These are phyloP conservation scores for Porogramme epimiltina DNA, from an alignment of 1,284 basidiomycete species.

Conservation along the genomic window DNA sequence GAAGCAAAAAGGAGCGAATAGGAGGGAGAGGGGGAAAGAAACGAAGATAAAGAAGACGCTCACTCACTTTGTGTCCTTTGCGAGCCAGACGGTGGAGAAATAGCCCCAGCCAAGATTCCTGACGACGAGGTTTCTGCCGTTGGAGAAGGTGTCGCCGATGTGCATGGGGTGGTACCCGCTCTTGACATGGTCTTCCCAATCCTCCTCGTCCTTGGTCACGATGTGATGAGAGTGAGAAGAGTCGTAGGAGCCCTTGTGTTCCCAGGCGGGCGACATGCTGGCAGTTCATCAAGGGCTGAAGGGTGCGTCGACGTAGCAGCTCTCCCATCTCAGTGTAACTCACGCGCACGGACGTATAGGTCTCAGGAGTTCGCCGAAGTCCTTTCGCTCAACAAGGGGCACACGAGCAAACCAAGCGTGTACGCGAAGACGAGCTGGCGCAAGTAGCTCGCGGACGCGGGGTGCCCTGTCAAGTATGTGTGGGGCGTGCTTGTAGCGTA, in stretches of 20 bases:
- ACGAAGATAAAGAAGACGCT: constrained; percentile 11
- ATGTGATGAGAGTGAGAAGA: constrained; percentile 58
- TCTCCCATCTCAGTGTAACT: too few species aligned
- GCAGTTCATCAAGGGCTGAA: too few species aligned
- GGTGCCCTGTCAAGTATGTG: too few species aligned
- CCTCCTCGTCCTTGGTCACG: constrained; percentile 81
- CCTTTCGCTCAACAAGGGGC: too few species aligned
- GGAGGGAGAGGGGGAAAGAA: background rate
- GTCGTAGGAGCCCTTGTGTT: constrained; percentile 48
- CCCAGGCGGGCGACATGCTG: constrained; percentile 44
- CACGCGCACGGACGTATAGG: too few species aligned
- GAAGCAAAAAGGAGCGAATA: constrained; percentile 2
- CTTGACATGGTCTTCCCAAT: constrained; percentile 86
- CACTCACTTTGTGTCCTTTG: constrained; percentile 80
- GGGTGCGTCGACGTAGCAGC: too few species aligned
- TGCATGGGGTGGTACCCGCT: constrained; percentile 96
- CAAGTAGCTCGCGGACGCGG: too few species aligned
- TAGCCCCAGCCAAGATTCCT: constrained; percentile 98
- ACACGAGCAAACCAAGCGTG: too few species aligned
- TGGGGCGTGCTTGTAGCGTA: too few species aligned
- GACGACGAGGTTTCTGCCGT: constrained; percentile 88
- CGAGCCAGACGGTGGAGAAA: constrained; percentile 94
- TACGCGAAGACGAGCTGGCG: too few species aligned
- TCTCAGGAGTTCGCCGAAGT: too few species aligned
- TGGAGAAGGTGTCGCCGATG: constrained; percentile 91